Evolutionary conservation across 2,329 filamentous ascomycete species (phyloP).

Genomic region (Cucurbitaria berberidis): DNA sequence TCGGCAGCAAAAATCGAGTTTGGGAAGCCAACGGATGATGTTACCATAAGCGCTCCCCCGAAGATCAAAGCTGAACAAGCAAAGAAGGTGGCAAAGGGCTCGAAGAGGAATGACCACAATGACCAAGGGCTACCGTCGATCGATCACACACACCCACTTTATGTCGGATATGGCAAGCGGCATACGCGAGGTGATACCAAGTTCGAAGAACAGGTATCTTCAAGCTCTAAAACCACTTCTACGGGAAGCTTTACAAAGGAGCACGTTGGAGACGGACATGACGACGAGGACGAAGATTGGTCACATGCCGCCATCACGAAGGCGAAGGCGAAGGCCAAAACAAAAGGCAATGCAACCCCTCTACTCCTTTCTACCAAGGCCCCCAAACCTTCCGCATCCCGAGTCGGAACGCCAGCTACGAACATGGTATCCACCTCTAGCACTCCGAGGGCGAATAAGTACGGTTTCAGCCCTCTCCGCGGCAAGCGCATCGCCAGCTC

Average conservation of each 20-base stretch:
- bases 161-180: constrained; percentile 16
- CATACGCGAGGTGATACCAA: constrained; percentile 12
- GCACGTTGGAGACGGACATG: no score
- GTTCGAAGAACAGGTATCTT: not conserved
- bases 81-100: not conserved
- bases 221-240: not conserved
- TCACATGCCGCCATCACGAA: not conserved
- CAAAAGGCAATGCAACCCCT: not conserved
- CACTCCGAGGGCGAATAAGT: not conserved
- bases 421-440: not conserved
- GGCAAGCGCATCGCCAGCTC: not conserved
- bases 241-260: not conserved
- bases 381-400: not conserved
- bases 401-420: not conserved
- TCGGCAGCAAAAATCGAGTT: not conserved
- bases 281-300: not conserved
- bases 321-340: not conserved
- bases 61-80: not conserved
- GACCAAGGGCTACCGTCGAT: not conserved
- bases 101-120: not conserved
- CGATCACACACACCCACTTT: constrained; percentile 2
- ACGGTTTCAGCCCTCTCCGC: not conserved
- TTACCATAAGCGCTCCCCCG: not conserved
- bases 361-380: not conserved
- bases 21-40: not conserved